A percentile compares a stretch with the other conserved stretches of the same genome.
phyloP scores from a whole-genome alignment of 1,284 basidiomycete species.

The Xerocomus subilludens region DNA sequence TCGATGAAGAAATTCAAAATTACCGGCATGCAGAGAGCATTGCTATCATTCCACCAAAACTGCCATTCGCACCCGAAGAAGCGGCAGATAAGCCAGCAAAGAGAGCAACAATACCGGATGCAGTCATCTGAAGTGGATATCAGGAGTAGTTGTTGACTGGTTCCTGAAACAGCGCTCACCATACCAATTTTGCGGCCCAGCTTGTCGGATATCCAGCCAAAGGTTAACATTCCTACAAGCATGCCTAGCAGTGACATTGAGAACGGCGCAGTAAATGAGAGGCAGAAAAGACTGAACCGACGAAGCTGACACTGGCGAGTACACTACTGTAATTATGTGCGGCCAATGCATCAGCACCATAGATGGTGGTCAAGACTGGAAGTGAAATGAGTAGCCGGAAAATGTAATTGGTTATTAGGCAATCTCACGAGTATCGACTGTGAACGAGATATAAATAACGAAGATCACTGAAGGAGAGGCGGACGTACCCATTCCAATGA shows the following conservation, averaged over 20 bases:
- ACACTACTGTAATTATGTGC: slow-evolving; percentile 68
- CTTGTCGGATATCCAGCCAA: slow-evolving; percentile 86
- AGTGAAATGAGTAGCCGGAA: slow-evolving; percentile 11
- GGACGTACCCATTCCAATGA: slow-evolving; percentile 77
- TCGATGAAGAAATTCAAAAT: slow-evolving; percentile 28
- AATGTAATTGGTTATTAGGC: neutral
- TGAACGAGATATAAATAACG: slow-evolving; percentile 12
- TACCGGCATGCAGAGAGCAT: slow-evolving; percentile 87
- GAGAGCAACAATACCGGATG: slow-evolving; percentile 79
- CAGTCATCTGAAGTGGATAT: slow-evolving; percentile 68
- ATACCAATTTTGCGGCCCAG: slow-evolving; percentile 90
- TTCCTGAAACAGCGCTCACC: slow-evolving; percentile 58
- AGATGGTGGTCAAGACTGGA: slow-evolving; percentile 72
- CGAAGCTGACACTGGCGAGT: slow-evolving; percentile 78
- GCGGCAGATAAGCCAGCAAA: slow-evolving; percentile 87
- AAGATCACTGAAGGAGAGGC: neutral
- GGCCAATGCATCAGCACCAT: slow-evolving; percentile 64
- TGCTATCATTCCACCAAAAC: slow-evolving; percentile 73
- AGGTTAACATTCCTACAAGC: slow-evolving; percentile 81
- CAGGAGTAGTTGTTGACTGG: neutral
- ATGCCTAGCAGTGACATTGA: slow-evolving; percentile 56
- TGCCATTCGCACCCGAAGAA: slow-evolving; percentile 82
- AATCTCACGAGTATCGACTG: slow-evolving; percentile 66
- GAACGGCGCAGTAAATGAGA: slow-evolving; percentile 12
- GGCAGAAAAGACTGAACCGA: slow-evolving; percentile 58